These are phyloP conservation scores for Penstemon barbatus DNA, from an alignment of 257 asterid genomes.

Conservation along the genomic window DNA sequence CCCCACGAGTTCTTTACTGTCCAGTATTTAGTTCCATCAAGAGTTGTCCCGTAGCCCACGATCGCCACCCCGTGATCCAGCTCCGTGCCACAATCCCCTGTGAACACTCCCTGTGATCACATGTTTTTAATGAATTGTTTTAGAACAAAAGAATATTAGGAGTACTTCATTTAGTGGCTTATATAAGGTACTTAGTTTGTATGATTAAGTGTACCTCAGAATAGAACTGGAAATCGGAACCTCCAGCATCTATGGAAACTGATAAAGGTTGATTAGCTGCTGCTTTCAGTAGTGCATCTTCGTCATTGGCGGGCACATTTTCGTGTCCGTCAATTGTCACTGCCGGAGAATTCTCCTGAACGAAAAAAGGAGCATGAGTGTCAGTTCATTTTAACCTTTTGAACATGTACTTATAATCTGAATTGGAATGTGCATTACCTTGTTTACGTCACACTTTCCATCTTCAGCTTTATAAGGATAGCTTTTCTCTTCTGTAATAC, in stretches of 20 bases:
- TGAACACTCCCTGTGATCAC: constrained; percentile 30
- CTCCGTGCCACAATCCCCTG: constrained; percentile 35
- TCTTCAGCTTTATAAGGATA: constrained; percentile 75
- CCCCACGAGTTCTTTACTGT: constrained; percentile 49
- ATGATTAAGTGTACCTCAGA: not conserved
- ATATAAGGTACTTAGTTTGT: too few species aligned
- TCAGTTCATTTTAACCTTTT: not conserved
- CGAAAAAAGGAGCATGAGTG: not conserved
- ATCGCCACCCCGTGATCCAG: constrained; percentile 46
- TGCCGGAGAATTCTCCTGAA: constrained; percentile 45
- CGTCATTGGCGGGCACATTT: constrained; percentile 39
- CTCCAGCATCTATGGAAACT: constrained; percentile 39
- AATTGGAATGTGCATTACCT: constrained; percentile 42
- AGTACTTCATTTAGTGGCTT: too few species aligned
- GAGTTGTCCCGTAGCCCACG: constrained; percentile 40
- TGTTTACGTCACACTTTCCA: constrained; percentile 51
- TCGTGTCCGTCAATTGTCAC: constrained; percentile 43
- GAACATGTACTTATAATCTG: not conserved
- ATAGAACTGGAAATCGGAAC: constrained; percentile 37
- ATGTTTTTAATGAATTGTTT: too few species aligned
- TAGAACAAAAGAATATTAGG: too few species aligned
- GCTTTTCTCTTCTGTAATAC: constrained; percentile 62
- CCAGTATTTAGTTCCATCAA: constrained; percentile 44
- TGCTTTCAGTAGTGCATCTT: constrained; percentile 39
- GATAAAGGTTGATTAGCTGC: constrained; percentile 46